Conservation (phyloP, 805 yeast genomes). For the Ogataea populi-albae region DNA sequence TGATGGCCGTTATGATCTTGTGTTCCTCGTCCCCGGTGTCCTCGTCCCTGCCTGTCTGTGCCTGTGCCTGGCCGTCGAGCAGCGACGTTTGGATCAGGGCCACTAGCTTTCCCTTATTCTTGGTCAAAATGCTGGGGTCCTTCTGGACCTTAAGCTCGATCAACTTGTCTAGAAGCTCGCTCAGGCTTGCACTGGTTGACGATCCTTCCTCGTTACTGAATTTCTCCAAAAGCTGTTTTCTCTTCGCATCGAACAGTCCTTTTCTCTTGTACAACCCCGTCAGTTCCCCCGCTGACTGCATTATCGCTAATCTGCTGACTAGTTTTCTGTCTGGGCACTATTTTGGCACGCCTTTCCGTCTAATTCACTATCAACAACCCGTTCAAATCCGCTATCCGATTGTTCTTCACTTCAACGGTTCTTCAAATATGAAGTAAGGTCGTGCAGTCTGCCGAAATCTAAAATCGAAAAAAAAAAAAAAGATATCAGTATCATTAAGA, state of each 20-base stretch:
- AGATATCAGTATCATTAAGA: too few relatives aligned
- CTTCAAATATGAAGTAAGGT: too few relatives aligned
- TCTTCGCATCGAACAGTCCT: constrained; percentile 47
- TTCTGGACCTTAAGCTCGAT: constrained; percentile 45
- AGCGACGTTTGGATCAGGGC: constrained; percentile 54
- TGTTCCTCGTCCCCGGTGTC: constrained; percentile 14
- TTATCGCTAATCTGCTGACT: too few relatives aligned
- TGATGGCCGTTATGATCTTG: constrained; percentile 17
- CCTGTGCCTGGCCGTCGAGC: constrained; percentile 26
- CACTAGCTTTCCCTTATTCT: constrained; percentile 49
- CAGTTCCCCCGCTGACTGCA: constrained; percentile 35
- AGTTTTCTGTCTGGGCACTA: too few relatives aligned
- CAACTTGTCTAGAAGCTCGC: constrained; percentile 27
- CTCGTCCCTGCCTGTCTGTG: constrained; percentile 2
- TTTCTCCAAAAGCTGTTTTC: constrained; percentile 41
- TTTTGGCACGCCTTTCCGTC: too few relatives aligned
- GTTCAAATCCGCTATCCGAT: too few relatives aligned
- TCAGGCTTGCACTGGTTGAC: constrained; percentile 17
- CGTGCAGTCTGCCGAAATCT: too few relatives aligned
- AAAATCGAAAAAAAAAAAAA: too few relatives aligned
- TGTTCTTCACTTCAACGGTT: too few relatives aligned
- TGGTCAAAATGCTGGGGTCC: constrained; percentile 45
- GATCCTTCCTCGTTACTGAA: constrained; percentile 40
- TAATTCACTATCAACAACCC: too few relatives aligned
- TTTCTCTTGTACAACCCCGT: constrained; percentile 43